Evolutionary conservation across 441 rosid species (phyloP), one percentile per base, ranked within the genome.

Genomic region (Bruguiera hainesii): DNA sequence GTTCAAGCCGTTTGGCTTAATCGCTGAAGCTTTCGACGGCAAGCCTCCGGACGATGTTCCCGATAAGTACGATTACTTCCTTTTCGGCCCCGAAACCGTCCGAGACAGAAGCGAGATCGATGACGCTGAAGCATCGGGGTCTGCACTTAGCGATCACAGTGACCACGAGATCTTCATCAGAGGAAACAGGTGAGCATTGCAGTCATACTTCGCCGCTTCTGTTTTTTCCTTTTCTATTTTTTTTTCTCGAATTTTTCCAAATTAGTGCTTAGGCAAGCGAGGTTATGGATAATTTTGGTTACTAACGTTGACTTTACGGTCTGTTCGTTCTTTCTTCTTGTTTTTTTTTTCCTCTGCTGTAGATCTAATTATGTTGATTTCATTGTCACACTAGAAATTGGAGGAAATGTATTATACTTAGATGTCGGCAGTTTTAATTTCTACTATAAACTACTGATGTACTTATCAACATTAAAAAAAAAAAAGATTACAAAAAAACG

Each of bases 151-250:
- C 46, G 82, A 75, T 51, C 73, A 61, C 50, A 71, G 91, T 56
- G 96, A 89, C 73, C 89, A 90, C 76, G 98, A 95, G 89, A 89
- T 95, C 60, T 95, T 95, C 78, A 82, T 90, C 39, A 80, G 98
- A 73, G 93, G 90, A 73, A 87, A 92, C 68, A 80, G 81, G 98
- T 90, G 9, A 33, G 77, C 75, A 4, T 50, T 37, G 3, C 52
- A 15, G 46, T 37, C 30, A 28, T 50, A 51, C 51, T 3, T 3
- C 23, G 11, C n/a, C 26, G 19, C 59, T 19, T 9, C 20, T 33
- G 46, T 31, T 28, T 60, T 33, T 4, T 33, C 48, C 50, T 8
- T 50, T 23, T 48, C 7, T 20, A 21, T 21, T 15, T 33, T 33
- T 33, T 21, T 33, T 33, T 33, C 37, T 33, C 0, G 37, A 33